Conservation (phyloP, 1,284 basidiomycete species). For the Tilletia caries region DNA sequence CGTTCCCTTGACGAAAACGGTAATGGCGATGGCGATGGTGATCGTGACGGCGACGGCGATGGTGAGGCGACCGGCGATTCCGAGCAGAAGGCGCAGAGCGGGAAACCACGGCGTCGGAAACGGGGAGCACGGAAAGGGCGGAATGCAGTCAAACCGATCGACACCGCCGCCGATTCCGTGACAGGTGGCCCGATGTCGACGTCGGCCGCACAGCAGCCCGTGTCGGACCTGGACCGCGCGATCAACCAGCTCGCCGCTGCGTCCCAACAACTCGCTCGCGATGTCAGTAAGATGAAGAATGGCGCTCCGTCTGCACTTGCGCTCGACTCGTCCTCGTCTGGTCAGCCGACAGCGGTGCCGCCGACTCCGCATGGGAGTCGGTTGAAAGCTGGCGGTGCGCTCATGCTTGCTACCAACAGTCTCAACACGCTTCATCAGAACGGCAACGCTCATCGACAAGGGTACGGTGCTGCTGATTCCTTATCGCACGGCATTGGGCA, state of each 20-base stretch:
- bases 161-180: neutral
- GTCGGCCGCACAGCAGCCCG: neutral
- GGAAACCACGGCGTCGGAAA: neutral
- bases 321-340: neutral
- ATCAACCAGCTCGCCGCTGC: conserved; percentile 9
- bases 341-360: neutral
- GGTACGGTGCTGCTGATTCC: too few relatives aligned
- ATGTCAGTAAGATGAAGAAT: conserved; percentile 9
- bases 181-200: too few relatives aligned
- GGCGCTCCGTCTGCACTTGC: neutral
- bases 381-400: too few relatives aligned
- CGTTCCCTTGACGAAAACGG: neutral
- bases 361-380: neutral
- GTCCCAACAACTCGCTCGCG: conserved; percentile 6
- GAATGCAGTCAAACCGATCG: neutral
- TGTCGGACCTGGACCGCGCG: neutral
- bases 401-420: too few relatives aligned
- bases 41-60: neutral
- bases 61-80: neutral
- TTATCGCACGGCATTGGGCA: too few relatives aligned
- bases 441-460: too few relatives aligned
- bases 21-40: neutral
- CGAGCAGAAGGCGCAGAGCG: neutral
- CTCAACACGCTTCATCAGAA: too few relatives aligned
- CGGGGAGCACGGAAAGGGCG: conserved; percentile 3